Base-by-base conservation (phyloP, 352 stramenopile species). In the Phytophthora cactorum region DNA sequence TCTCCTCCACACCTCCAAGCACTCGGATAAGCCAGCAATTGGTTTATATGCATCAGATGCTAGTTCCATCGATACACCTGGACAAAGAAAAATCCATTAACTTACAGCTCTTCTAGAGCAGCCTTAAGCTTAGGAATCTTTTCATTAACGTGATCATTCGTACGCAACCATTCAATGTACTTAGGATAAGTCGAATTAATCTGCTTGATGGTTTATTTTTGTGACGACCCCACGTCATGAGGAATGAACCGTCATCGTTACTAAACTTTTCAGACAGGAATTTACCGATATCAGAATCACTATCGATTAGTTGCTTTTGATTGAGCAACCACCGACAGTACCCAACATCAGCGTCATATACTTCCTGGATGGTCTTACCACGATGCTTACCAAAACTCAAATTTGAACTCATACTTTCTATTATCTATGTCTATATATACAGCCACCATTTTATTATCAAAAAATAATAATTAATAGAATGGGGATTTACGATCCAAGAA, bases 131-230 rank as follows among this genome's bases (percentile, higher is more conserved):
- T 52, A 41, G 25, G 47, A 34, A 38, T 41, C 11, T 53, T 41
- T 5, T 38, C 28, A 25, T 53, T 53, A 53, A 53, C 28, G 6
- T 22, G 41, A 9, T 41, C 47, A 53, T 53, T 41, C 25, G 28
- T 53, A 22, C 14, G 10, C 27, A 53, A 25, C 47, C 47, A 53
- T 39, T 53, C 47, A 17, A 53, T 53, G 6, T 53, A 53, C 2
- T 53, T 53, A 25, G 27, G 22, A 53, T 53, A 28, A 41, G 4
- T 53, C 1, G 47, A n/a, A 22, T 41, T 15, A 5, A 41, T 53
- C 27, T 53, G 47, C 2, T 53, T 53, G 14, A 39, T 53, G 11
- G 47, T 53, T 53, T 53, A 39, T 34, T 34, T n/a, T 53, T 53
- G 28, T 53, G 11, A 5, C 11, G 7, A 12, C 47, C 47, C 12